Base-by-base conservation (phyloP, 306 rosid species). In the Boehmeria nivea region DNA sequence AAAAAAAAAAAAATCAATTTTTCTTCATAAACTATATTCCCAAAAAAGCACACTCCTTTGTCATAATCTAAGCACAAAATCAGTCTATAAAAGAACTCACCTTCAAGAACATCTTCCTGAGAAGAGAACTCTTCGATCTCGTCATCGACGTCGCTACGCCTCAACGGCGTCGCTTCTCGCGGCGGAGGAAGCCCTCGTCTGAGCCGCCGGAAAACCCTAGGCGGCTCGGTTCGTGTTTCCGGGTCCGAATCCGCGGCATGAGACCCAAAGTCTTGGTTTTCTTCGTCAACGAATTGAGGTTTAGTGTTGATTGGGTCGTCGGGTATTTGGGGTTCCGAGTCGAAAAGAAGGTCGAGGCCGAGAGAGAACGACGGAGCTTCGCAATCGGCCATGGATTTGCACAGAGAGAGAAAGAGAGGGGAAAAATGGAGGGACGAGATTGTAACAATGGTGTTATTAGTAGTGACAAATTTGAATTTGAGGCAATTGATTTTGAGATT, bases 51-150 rank as follows among this genome's bases (percentile, higher is more conserved):
- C 5, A 2, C 2, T 31, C 36, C n/a, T 1, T 31, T 3, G 9
- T 11, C 7, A 11, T 12, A 48, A 23, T 11, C 1, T 10, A 14
- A 48, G 31, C 28, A 48, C 53, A 48, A 10, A 13, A 48, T 48
- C 16, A 12, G n/a, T 10, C 0, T 12, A 2, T 27, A 39, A 24
- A 9, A 3, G 13, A 37, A 12, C 18, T 27, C 42, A 72, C 90
- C 85, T 60, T 23, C 60, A 33, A 59, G 8, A 48, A 46, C 63
- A 46, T 80, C 73, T 0, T 88, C 91, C 61, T 71, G 68, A 0
- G 86, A 76, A n/a, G 94, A 85, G 77, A 88, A 85, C 15, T 85
- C 88, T 58, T 85, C 91, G 31, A 88, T 88, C 21, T 87, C 96
- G 12, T 85, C 91, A 14, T 14, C 68, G 3, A 60, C 58, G 19